A percentile compares a stretch with the other conserved stretches of the same genome.
phyloP scores from a whole-genome alignment of 2,329 filamentous ascomycete genomes.

The Gnomoniopsis sp. region DNA sequence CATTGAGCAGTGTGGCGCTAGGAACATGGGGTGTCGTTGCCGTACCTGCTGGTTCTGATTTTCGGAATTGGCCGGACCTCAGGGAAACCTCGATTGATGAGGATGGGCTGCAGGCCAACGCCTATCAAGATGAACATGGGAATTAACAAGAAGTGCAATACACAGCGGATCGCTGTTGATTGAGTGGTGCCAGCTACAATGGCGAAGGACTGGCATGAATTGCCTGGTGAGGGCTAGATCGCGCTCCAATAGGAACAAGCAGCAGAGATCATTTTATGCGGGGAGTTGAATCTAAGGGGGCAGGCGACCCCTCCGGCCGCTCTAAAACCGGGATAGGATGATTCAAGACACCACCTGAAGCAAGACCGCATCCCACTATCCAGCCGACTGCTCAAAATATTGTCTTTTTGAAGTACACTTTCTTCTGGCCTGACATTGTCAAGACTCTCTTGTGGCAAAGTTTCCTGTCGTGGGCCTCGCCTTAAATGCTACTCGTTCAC shows the following conservation, averaged over 20 bases:
- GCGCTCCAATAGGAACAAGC: neutral
- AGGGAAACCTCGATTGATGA: neutral
- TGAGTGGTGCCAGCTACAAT: neutral
- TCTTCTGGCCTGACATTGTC: neutral
- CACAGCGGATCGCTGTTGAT: neutral
- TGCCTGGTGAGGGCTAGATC: neutral
- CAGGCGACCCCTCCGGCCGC: neutral
- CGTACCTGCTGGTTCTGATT: conserved; percentile 15
- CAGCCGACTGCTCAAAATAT: neutral
- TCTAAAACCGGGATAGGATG: neutral
- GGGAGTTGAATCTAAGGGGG: neutral
- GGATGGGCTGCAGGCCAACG: neutral
- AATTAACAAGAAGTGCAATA: neutral
- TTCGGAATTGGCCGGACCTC: conserved; percentile 2
- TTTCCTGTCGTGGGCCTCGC: neutral
- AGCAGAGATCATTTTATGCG: neutral
- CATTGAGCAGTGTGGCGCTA: conserved; percentile 10
- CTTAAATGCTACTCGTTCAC: neutral
- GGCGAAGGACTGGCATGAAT: neutral
- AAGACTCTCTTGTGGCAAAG: neutral
- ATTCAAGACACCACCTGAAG: neutral
- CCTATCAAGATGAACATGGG: neutral
- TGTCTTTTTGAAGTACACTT: neutral
- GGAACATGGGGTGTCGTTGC: neutral
- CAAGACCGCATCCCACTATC: neutral